A percentile compares a stretch with the other conserved stretches of the same genome.
phyloP scores from a whole-genome alignment of 495 filamentous ascomycete genomes.

The Articulospora tetracladia region DNA sequence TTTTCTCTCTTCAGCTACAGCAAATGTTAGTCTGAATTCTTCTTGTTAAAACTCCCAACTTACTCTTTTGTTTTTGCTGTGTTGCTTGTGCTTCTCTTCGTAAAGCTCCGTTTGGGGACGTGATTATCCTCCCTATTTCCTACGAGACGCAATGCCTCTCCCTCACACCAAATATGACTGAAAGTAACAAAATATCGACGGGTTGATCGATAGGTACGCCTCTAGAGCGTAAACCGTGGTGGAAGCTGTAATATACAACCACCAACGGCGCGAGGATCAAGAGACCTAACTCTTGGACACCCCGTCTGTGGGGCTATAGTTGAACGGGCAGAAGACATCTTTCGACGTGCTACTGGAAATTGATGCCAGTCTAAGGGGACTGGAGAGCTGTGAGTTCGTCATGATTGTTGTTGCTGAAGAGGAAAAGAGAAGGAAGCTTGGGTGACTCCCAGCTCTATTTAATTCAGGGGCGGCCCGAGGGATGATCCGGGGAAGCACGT shows the following conservation, averaged over 20 bases:
- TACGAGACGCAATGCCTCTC: conserved; percentile 3
- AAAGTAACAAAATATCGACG: conserved; percentile 17
- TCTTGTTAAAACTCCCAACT: neutral
- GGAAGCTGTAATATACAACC: conserved; percentile 26
- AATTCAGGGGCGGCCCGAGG: neutral
- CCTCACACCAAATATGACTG: conserved; percentile 15
- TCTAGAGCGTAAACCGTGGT: conserved; percentile 26
- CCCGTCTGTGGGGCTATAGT: conserved; percentile 73
- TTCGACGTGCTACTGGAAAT: conserved; percentile 27
- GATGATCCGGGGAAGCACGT: neutral
- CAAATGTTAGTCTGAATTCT: neutral
- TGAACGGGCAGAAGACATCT: conserved; percentile 38
- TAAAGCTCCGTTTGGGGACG: conserved; percentile 20
- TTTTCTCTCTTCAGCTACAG: neutral
- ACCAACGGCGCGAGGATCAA: conserved; percentile 35
- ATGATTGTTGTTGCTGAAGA: conserved; percentile 24
- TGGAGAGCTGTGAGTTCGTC: conserved; percentile 26
- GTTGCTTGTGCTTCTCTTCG: conserved; percentile 1
- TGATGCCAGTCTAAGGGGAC: conserved; percentile 30
- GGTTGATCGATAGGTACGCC: conserved; percentile 16
- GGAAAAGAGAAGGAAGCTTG: conserved; percentile 13
- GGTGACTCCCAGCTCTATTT: conserved; percentile 8
- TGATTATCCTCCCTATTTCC: conserved; percentile 17
- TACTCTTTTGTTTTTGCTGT: conserved; percentile 15
- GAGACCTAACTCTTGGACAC: conserved; percentile 51